Percentiles rank a stretch among this genome's conserved stretches.
Conservation (phyloP, 2,329 filamentous ascomycete genomes). For the Herpotrichia juniperi region DNA sequence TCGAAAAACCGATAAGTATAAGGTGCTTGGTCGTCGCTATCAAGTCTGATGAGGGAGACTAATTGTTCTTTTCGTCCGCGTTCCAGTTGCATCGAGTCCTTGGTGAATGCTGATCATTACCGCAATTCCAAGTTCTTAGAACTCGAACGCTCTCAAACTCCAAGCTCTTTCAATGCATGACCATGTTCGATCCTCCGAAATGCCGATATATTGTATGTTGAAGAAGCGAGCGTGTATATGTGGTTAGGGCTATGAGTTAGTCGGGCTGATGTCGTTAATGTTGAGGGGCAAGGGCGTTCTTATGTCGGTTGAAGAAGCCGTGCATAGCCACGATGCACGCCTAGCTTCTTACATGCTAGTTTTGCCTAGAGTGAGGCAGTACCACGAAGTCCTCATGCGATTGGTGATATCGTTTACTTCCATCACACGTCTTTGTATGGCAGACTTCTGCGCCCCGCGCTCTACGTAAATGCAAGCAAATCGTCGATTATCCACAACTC, state of each 20-base stretch:
- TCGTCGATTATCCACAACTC: too few species aligned
- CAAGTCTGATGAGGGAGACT: not conserved
- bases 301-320: not conserved
- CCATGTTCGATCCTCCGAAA: not conserved
- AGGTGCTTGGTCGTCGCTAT: not conserved
- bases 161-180: not conserved
- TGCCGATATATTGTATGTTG: not conserved
- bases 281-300: constrained; percentile 1
- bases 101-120: not conserved
- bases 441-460: too few species aligned
- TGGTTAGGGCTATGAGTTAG: not conserved
- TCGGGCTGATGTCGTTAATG: not conserved
- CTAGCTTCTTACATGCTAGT: not conserved
- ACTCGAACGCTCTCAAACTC: not conserved
- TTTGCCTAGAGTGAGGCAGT: not conserved
- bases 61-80: not conserved
- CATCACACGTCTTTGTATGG: too few species aligned
- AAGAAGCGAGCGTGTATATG: not conserved
- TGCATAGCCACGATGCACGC: constrained; percentile 1
- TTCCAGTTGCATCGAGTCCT: not conserved
- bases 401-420: not conserved
- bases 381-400: not conserved
- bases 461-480: too few species aligned
- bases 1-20: too few species aligned
- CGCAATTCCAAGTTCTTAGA: not conserved